Percentiles rank a stretch among this genome's conserved stretches.
These are phyloP conservation scores for Erucastrum elatum DNA, from an alignment of 345 rosid species.

Conservation along the genomic window DNA sequence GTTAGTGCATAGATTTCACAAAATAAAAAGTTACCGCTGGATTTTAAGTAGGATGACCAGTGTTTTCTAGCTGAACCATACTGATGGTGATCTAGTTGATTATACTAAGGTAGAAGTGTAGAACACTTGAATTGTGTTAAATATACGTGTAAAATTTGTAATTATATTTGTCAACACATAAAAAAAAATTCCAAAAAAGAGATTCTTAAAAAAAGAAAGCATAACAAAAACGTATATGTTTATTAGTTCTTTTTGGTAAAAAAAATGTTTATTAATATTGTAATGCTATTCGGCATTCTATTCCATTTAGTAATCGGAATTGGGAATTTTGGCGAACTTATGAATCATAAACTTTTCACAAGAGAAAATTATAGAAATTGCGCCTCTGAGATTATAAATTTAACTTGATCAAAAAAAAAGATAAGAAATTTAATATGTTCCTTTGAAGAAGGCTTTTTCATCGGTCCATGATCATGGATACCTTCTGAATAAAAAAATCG, in stretches of 20 bases:
- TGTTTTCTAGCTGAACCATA: too few species aligned
- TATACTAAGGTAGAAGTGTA: too few species aligned
- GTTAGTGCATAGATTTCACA: too few species aligned
- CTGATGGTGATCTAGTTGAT: too few species aligned
- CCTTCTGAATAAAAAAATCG: not conserved
- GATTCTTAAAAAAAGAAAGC: not conserved
- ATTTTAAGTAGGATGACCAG: too few species aligned
- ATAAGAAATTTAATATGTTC: too few species aligned
- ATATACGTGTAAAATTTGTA: not conserved
- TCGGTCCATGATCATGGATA: constrained; percentile 16
- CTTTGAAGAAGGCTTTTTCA: constrained; percentile 7
- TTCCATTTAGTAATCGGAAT: not conserved
- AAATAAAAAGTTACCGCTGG: too few species aligned
- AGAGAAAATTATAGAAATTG: not conserved
- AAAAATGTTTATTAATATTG: not conserved
- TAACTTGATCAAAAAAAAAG: too few species aligned
- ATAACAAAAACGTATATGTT: not conserved
- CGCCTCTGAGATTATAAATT: too few species aligned
- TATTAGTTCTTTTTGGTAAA: not conserved
- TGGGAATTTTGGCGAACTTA: not conserved
- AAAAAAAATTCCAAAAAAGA: not conserved
- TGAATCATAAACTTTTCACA: not conserved
- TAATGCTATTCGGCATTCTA: not conserved
- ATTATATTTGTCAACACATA: not conserved
- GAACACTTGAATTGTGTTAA: too few species aligned